Conservation (phyloP, 2,329 filamentous ascomycete genomes). For the Curvularia lunata region DNA sequence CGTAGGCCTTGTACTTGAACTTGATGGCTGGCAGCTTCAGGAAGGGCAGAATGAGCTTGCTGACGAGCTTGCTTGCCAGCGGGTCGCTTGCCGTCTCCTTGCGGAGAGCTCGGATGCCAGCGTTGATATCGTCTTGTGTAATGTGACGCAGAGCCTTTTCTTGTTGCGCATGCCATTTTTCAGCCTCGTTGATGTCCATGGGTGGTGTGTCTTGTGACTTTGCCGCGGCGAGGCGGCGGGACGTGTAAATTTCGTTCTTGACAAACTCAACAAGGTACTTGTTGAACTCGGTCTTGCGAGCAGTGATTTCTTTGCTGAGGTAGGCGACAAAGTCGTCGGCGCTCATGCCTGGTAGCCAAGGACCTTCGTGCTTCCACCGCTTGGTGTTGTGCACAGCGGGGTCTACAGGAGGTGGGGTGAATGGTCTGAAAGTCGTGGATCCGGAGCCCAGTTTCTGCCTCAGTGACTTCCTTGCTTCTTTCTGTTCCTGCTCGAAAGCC, state of each 20-base stretch:
- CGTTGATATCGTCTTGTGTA: constrained; percentile 32
- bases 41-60: constrained; percentile 59
- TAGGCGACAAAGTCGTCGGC: constrained; percentile 62
- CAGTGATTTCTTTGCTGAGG: constrained; percentile 52
- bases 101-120: constrained; percentile 48
- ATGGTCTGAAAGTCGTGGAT: constrained; percentile 28
- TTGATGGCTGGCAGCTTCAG: constrained; percentile 60
- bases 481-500: constrained; percentile 8
- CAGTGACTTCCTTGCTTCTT: constrained; percentile 17
- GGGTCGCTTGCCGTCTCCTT: constrained; percentile 56
- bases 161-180: constrained; percentile 23
- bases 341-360: constrained; percentile 64
- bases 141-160: constrained; percentile 39
- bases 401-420: constrained; percentile 32
- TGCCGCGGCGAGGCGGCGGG: constrained; percentile 29
- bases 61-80: constrained; percentile 59
- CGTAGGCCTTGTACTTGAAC: constrained; percentile 32
- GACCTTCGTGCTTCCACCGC: constrained; percentile 65
- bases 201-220: constrained; percentile 24
- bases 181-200: constrained; percentile 35
- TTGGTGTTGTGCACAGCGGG: constrained; percentile 32
- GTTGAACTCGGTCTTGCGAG: constrained; percentile 43
- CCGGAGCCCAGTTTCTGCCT: constrained; percentile 6
- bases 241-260: constrained; percentile 42
- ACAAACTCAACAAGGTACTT: constrained; percentile 39